Conservation (phyloP, 2,329 filamentous ascomycete species). For the Colletotrichum siamense region DNA sequence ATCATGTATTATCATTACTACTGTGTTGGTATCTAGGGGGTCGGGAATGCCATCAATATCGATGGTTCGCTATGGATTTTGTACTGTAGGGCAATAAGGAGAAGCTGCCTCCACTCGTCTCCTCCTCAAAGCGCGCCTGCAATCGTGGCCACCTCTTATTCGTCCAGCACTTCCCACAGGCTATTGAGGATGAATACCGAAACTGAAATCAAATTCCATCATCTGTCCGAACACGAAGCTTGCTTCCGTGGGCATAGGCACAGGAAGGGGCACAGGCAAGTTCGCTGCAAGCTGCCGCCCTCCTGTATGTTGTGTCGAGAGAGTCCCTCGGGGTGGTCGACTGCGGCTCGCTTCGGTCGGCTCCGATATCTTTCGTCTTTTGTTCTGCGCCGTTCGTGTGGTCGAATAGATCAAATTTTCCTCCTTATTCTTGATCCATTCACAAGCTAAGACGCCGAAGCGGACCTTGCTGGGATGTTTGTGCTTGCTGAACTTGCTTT, state of each 20-base stretch:
- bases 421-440: slow-evolving; percentile 32
- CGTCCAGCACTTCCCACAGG: not conserved
- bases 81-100: not conserved
- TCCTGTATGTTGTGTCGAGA: not conserved
- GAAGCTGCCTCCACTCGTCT: not conserved
- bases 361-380: not conserved
- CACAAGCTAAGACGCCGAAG: slow-evolving; percentile 47
- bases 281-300: not conserved
- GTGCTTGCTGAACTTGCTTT: slow-evolving; percentile 36
- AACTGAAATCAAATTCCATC: not conserved
- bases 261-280: not conserved
- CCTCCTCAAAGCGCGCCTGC: not conserved
- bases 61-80: not conserved
- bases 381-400: not conserved
- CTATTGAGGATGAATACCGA: slow-evolving; percentile 26
- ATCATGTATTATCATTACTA: not conserved
- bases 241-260: not conserved
- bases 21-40: not conserved
- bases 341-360: not conserved
- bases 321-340: not conserved
- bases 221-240: not conserved
- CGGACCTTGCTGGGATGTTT: slow-evolving; percentile 38
- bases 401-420: not conserved
- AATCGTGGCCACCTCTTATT: not conserved
- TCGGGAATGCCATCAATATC: not conserved